These are phyloP conservation scores for Chytriomyces sp. DNA, from an alignment of 192 early-diverging fungal species.

Conservation along the genomic window DNA sequence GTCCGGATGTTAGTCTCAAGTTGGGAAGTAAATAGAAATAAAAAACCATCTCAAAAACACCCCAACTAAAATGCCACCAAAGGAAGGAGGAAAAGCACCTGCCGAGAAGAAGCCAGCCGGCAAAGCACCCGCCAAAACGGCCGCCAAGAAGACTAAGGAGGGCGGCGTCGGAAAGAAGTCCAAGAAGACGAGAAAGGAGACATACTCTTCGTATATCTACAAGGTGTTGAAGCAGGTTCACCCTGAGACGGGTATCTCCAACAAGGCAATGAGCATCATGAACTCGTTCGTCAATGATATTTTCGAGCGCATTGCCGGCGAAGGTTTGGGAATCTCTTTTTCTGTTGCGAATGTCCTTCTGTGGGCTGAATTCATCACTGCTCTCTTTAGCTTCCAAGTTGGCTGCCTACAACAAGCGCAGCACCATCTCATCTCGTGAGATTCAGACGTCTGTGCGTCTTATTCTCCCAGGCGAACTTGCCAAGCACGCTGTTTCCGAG, in stretches of 20 bases:
- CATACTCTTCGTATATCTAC: conserved; percentile 97
- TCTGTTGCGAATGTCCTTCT: not conserved
- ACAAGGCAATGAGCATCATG: conserved; percentile 97
- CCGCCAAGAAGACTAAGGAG: conserved; percentile 65
- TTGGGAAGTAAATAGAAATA: too few species aligned
- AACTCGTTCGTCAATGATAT: conserved; percentile 99
- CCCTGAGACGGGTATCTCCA: conserved; percentile 97
- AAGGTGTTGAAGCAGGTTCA: conserved; percentile 98
- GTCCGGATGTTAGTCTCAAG: too few species aligned
- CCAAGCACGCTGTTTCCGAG: conserved; percentile 97
- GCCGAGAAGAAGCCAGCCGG: conserved; percentile 55
- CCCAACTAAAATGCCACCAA: not conserved
- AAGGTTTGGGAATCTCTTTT: conserved; percentile 65
- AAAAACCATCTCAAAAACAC: too few species aligned
- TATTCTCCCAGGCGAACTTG: conserved; percentile 90
- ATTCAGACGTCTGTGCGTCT: conserved; percentile 84
- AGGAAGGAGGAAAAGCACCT: conserved; percentile 12
- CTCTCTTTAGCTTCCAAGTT: conserved; percentile 53
- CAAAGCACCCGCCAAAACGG: conserved; percentile 76
- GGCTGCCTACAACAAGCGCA: conserved; percentile 92
- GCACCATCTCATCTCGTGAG: conserved; percentile 94
- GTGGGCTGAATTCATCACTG: not conserved
- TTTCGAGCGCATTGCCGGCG: conserved; percentile 90
- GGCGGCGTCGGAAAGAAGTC: conserved; percentile 62
- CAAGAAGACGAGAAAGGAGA: conserved; percentile 82